Evolutionary conservation across 2,329 filamentous ascomycete species (phyloP), one percentile per base, ranked within the genome.

Genomic region (Tolypocladium guangdongense): DNA sequence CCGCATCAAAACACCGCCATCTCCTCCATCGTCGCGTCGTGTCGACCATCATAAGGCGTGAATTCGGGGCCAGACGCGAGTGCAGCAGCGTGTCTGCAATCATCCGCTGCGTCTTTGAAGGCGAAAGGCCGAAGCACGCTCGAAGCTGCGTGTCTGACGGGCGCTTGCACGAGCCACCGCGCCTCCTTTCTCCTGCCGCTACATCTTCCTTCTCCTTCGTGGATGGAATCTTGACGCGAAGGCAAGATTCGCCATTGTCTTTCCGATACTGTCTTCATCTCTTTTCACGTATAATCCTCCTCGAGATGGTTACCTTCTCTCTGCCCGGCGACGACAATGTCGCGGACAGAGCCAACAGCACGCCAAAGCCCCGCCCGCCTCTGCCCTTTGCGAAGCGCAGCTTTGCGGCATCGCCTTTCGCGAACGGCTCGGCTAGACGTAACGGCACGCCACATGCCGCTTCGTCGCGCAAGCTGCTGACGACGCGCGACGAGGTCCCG

Each of bases 381-480:
- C 64, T 75, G 52, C 70, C 71, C 32, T 75, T 75, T 58, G 70
- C 72, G 55, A 74, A 71, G 62, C 73, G 72, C 59, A 62, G 63
- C 56, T 71, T 68, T 56, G 66, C 66, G 54, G 66, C 68, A 30
- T 72, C 71, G n/a, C 71, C 70, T 12, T 67, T 62, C 49, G 57
- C 51, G 51, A 50, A 55, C 50, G 57, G 57, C 1, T 54, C 59
- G 2, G 50, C 59, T 7, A 71, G 65, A 62, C 69, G 69, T 43
- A 58, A 70, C 24, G 67, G 68, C 45, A 72, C 72, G 12, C 71
- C 71, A 16, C 66, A 70, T 54, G 64, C 65, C 48, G 65, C 67
- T 39, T 66, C 72, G 1, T 60, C 68, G 38, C 69, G 70, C 55
- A 70, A 65, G 59, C 55, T 67, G 32, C 60, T 71, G 54, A 59